Evolutionary conservation across 345 rosid genomes (phyloP).

Genomic region (Arabidopsis arenosa): DNA sequence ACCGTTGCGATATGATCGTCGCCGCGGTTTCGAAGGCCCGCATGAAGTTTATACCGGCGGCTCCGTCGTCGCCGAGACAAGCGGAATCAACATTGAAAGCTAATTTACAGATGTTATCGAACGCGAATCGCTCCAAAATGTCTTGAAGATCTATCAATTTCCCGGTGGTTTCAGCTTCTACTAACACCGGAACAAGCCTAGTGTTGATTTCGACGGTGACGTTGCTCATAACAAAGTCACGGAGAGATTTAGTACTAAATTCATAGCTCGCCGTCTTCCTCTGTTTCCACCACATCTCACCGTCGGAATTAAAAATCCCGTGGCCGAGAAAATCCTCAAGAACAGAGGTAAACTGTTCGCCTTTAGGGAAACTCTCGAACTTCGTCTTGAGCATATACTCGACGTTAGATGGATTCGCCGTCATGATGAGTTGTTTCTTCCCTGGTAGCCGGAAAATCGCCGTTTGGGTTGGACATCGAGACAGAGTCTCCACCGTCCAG

Average conservation of each 20-base stretch:
- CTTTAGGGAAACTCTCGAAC: conserved; percentile 65
- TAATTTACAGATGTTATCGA: conserved; percentile 72
- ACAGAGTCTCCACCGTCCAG: conserved; percentile 61
- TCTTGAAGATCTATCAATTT: conserved; percentile 62
- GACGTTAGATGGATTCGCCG: conserved; percentile 68
- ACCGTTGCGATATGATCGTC: conserved; percentile 48
- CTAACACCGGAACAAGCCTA: conserved; percentile 62
- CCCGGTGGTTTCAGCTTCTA: conserved; percentile 41
- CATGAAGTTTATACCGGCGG: conserved; percentile 51
- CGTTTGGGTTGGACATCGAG: conserved; percentile 59
- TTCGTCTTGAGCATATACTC: conserved; percentile 67
- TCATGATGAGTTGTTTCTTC: conserved; percentile 48
- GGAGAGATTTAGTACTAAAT: conserved; percentile 71
- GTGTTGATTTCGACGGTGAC: conserved; percentile 54
- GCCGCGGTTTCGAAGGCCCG: conserved; percentile 57
- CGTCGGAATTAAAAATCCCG: conserved; percentile 76
- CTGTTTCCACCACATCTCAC: conserved; percentile 70
- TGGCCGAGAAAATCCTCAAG: conserved; percentile 69
- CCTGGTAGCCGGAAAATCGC: conserved; percentile 50
- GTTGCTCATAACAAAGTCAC: conserved; percentile 61
- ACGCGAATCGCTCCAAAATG: conserved; percentile 65
- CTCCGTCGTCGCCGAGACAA: conserved; percentile 54
- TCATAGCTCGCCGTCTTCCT: conserved; percentile 78
- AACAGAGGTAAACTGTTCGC: conserved; percentile 26
- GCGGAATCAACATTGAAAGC: conserved; percentile 75